These are phyloP conservation scores for Yamagishiella unicocca DNA, from an alignment of 139 green algal species.

Conservation along the genomic window DNA sequence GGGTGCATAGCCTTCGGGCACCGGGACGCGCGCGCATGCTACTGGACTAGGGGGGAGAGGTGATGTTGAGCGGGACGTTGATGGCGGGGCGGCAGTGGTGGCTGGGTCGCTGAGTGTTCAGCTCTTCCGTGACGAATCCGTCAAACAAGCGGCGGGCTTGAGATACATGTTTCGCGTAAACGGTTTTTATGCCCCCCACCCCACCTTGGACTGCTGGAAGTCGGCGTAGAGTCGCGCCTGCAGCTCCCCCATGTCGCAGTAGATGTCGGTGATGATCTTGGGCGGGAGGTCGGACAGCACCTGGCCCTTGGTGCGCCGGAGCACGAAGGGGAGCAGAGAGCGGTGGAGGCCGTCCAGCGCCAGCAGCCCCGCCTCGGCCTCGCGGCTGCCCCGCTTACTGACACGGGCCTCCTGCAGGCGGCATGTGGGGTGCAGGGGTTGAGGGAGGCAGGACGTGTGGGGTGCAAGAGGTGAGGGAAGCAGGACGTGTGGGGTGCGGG, in stretches of 20 bases:
- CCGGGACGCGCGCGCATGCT: no score
- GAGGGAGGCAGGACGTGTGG: neutral
- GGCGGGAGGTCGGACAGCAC: slow-evolving; percentile 79
- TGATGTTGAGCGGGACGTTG: neutral
- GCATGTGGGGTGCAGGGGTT: no score
- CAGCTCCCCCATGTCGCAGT: slow-evolving; percentile 85
- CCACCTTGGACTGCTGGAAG: slow-evolving; percentile 68
- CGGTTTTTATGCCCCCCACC: no score
- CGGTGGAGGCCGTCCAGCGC: slow-evolving; percentile 91
- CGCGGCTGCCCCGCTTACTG: slow-evolving; percentile 74
- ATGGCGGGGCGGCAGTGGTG: no score
- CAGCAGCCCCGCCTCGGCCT: slow-evolving; percentile 83
- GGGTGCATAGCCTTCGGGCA: no score
- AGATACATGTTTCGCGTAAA: no score
- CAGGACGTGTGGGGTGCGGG: no score
- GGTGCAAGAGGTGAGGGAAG: neutral
- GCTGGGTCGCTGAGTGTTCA: no score
- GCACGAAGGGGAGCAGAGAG: slow-evolving; percentile 94
- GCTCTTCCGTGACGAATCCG: no score
- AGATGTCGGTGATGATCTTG: slow-evolving; percentile 96
- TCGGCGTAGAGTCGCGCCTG: slow-evolving; percentile 91
- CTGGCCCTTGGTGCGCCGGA: slow-evolving; percentile 97
- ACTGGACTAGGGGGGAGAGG: no score
- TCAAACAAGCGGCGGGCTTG: no score
- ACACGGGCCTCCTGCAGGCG: slow-evolving; percentile 35